A percentile compares a stretch with the other conserved stretches of the same genome.
These are phyloP conservation scores for Cryptosporidium felis DNA, from an alignment of 169 alveolate genomes.

Conservation along the genomic window DNA sequence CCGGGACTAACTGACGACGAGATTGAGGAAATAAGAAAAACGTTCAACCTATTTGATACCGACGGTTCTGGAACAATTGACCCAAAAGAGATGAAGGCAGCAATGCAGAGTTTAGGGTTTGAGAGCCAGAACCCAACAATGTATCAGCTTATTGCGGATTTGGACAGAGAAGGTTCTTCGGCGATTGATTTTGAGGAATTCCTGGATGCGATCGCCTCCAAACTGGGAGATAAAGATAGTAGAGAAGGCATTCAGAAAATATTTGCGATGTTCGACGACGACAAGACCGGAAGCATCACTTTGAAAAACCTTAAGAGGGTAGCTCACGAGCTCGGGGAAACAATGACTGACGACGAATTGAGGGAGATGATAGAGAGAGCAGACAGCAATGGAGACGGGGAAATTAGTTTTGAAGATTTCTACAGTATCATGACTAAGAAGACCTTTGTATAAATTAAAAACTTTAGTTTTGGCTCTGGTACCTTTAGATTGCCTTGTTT, in stretches of 20 bases:
- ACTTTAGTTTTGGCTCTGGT: neutral
- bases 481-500: neutral
- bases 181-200: conserved; percentile 96
- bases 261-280: conserved; percentile 96
- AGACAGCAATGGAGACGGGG: conserved; percentile 98
- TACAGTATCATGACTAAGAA: conserved; percentile 98
- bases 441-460: conserved; percentile 87
- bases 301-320: conserved; percentile 95
- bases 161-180: conserved; percentile 95
- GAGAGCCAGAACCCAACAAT: conserved; percentile 98
- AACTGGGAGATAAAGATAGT: conserved; percentile 96
- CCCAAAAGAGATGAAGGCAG: conserved; percentile 98
- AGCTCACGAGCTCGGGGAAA: conserved; percentile 98
- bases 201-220: conserved; percentile 96
- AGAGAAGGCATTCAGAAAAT: conserved; percentile 97
- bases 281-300: conserved; percentile 94
- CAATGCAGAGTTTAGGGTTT: conserved; percentile 98
- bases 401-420: conserved; percentile 96
- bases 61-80: conserved; percentile 98
- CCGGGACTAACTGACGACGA: conserved; percentile 97
- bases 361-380: conserved; percentile 98
- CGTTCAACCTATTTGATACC: conserved; percentile 98
- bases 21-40: conserved; percentile 97
- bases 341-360: conserved; percentile 95
- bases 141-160: conserved; percentile 96